These are phyloP conservation scores for Parastagonospora nodorum DNA, from an alignment of 2,329 filamentous ascomycete genomes.

Conservation along the genomic window DNA sequence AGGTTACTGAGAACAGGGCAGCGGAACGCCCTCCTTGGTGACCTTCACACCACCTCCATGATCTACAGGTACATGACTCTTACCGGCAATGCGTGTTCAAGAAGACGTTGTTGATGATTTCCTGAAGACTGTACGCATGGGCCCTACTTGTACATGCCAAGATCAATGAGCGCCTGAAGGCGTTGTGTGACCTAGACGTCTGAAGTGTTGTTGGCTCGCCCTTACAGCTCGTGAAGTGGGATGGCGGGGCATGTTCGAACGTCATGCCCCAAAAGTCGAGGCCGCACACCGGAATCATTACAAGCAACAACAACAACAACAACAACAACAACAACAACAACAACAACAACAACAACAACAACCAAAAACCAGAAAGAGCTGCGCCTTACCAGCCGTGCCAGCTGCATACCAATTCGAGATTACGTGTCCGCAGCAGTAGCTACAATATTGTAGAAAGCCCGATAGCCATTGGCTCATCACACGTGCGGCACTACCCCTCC, in stretches of 20 bases:
- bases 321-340: constrained; percentile 7
- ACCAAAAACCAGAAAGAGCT: too few relatives aligned
- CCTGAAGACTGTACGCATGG: too few relatives aligned
- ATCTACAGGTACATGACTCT: too few relatives aligned
- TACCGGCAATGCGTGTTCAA: too few relatives aligned
- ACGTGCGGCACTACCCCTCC: constrained; percentile 34
- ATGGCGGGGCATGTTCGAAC: constrained; percentile 2
- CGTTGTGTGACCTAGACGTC: too few relatives aligned
- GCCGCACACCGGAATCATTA: constrained; percentile 15
- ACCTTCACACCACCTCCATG: too few relatives aligned
- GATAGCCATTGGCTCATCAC: constrained; percentile 25
- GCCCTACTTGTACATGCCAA: too few relatives aligned
- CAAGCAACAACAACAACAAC: constrained; percentile 6
- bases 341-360: constrained; percentile 7
- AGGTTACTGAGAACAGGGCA: too few relatives aligned
- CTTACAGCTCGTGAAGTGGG: not conserved
- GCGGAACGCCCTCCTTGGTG: too few relatives aligned
- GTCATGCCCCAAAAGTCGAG: constrained; percentile 19
- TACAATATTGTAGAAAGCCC: constrained; percentile 1
- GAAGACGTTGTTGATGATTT: too few relatives aligned
- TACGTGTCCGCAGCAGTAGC: not conserved
- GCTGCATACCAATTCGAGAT: constrained; percentile 1
- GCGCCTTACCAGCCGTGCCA: constrained; percentile 1
- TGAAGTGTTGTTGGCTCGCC: not conserved
- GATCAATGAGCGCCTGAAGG: too few relatives aligned